phyloP scores from a whole-genome alignment of 208 protist species.

The Angomonas desouzai region DNA sequence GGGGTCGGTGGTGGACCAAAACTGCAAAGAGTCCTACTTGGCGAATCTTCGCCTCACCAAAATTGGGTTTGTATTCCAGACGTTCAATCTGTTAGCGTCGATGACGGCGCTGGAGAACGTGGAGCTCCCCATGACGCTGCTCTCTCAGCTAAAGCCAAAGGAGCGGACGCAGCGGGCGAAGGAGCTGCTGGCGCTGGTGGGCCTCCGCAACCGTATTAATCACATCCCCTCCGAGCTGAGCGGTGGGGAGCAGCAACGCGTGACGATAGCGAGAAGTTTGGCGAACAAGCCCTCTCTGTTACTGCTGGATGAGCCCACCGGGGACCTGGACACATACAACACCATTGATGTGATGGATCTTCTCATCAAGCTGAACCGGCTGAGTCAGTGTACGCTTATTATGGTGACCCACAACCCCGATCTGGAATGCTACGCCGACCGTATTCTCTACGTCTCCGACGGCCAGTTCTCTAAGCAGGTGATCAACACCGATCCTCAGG shows the following conservation, averaged over 20 bases:
- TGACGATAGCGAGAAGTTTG: conserved; percentile 90
- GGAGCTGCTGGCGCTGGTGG: conserved; percentile 90
- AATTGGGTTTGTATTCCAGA: conserved; percentile 98
- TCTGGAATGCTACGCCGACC: conserved; percentile 96
- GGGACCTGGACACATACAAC: conserved; percentile 94
- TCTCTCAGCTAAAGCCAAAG: conserved; percentile 75
- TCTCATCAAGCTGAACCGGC: conserved; percentile 93
- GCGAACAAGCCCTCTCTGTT: conserved; percentile 95
- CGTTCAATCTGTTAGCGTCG: conserved; percentile 96
- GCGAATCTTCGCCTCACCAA: conserved; percentile 89
- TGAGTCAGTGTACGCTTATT: conserved; percentile 91
- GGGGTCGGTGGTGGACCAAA: conserved; percentile 50
- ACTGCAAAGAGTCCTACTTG: conserved; percentile 75
- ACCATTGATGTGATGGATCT: conserved; percentile 98
- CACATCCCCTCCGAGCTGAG: conserved; percentile 96
- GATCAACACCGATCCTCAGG: conserved; percentile 77
- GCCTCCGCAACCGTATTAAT: conserved; percentile 92
- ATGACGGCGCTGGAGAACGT: conserved; percentile 97
- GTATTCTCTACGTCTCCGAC: conserved; percentile 94
- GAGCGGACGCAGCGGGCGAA: conserved; percentile 83
- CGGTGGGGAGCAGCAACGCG: conserved; percentile 97
- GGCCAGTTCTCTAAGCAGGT: conserved; percentile 90
- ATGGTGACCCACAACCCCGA: conserved; percentile 98
- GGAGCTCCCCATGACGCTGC: conserved; percentile 96
- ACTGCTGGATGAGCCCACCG: conserved; percentile 96